Base-by-base conservation (phyloP, 2,329 filamentous ascomycete species). In the Apiospora malaysiana region DNA sequence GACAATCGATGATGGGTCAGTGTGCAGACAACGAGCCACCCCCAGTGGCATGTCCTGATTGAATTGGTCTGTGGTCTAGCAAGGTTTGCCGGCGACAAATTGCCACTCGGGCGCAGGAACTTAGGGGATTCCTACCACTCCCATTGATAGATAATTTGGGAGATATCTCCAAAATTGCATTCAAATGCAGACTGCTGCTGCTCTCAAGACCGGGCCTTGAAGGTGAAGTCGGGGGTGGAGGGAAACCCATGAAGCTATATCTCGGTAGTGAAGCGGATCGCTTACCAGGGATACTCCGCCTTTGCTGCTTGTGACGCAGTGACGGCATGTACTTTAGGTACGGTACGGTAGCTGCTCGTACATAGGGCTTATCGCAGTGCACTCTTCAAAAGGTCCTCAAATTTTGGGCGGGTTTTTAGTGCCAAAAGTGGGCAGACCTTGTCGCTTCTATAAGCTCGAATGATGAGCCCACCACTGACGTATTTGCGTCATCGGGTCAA, bases 401-500 rank as follows among this genome's bases (percentile, higher is more conserved):
- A 32, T 37, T 63, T 40, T 27, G 21, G 32, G 56, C 32, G 9
- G 6, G 27, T 63, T 63, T 18, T 40, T 63, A 40, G 56, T 63
- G 32, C 5, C 27, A 14, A 63, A 40, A 63, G 56, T 63, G 56
- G 56, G 32, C 56, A 63, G 32, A 14, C 21, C 18, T 3, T n/a
- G 32, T 63, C 16, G 18, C 1, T 40, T 40, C 56, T 40, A 63
- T 63, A 63, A 63, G 56, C 56, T 63, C 56, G 56, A 63, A 63
- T 40, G 32, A 63, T 63, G 56, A 40, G 56, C 32, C 56, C 56
- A 63, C 32, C 32, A 63, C 32, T 63, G 56, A 63, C 56, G 56
- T 63, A 18, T n/a, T 63, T 63, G 56, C 56, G 56, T 40, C 56
- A 63, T 63, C 56, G 56, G 56, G 56, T 32, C 32, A 63, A 40